Conservation (phyloP, 345 rosid genomes). For the Punica granatum region DNA sequence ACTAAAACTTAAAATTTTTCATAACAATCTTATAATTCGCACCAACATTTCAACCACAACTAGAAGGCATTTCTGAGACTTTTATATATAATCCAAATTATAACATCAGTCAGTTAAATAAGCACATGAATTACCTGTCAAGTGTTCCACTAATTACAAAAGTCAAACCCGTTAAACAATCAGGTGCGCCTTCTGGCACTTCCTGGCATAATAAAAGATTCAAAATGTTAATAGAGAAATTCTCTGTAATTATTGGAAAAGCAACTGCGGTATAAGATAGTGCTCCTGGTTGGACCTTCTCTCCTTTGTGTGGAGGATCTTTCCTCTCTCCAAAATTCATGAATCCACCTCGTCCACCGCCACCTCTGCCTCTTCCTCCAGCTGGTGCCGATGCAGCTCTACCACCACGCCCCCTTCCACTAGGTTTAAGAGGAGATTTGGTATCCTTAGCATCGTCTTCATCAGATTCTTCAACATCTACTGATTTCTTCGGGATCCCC, state of each 20-base stretch:
- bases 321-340: conserved; percentile 93
- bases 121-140: conserved; percentile 58
- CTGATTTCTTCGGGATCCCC: conserved; percentile 49
- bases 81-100: neutral
- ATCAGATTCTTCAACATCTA: conserved; percentile 38
- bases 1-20: neutral
- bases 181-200: conserved; percentile 91
- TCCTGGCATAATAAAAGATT: conserved; percentile 41
- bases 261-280: neutral
- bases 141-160: conserved; percentile 99
- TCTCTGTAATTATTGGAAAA: neutral
- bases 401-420: conserved; percentile 82
- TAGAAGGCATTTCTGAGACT: neutral
- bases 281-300: conserved; percentile 51
- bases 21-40: neutral
- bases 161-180: conserved; percentile 81
- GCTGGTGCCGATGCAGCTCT: conserved; percentile 55
- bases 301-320: conserved; percentile 99
- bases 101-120: neutral
- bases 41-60: no score
- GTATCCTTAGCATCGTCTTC: conserved; percentile 50
- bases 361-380: conserved; percentile 79
- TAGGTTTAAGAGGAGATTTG: conserved; percentile 51
- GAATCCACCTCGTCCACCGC: conserved; percentile 86
- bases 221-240: neutral